Percentiles rank a stretch among this genome's conserved stretches.
Conservation (phyloP, 306 rosid species). For the Ormosia emarginata region DNA sequence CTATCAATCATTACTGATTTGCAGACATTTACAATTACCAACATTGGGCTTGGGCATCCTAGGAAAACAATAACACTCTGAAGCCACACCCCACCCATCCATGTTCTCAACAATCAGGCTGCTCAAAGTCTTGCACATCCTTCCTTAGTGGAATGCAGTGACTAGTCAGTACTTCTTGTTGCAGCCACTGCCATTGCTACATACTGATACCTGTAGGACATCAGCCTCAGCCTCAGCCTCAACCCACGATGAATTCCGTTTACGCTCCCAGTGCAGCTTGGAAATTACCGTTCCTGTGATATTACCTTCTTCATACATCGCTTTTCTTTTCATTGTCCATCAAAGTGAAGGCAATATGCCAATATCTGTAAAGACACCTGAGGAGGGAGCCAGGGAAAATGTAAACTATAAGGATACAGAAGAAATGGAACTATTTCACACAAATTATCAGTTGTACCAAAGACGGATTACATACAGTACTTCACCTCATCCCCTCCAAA, state of each 20-base stretch:
- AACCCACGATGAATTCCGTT: not conserved
- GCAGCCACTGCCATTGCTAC: not conserved
- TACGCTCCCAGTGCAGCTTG: constrained; percentile 8
- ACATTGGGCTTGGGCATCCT: not conserved
- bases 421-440: constrained; percentile 36
- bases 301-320: constrained; percentile 4
- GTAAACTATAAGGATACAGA: not conserved
- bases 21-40: not conserved
- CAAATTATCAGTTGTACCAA: constrained; percentile 15
- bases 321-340: not conserved
- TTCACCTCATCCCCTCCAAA: constrained; percentile 25
- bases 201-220: too few relatives aligned
- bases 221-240: not conserved
- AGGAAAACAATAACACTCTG: not conserved
- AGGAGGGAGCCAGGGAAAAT: not conserved
- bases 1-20: not conserved
- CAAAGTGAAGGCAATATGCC: not conserved
- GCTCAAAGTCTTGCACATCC: constrained; percentile 1
- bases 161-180: not conserved
- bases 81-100: not conserved
- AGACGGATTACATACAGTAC: constrained; percentile 14
- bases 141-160: not conserved
- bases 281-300: not conserved
- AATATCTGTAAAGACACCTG: not conserved
- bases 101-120: not conserved